These are phyloP conservation scores for Phytophthora nicotianae DNA, from an alignment of 352 stramenopile genomes.

Conservation along the genomic window DNA sequence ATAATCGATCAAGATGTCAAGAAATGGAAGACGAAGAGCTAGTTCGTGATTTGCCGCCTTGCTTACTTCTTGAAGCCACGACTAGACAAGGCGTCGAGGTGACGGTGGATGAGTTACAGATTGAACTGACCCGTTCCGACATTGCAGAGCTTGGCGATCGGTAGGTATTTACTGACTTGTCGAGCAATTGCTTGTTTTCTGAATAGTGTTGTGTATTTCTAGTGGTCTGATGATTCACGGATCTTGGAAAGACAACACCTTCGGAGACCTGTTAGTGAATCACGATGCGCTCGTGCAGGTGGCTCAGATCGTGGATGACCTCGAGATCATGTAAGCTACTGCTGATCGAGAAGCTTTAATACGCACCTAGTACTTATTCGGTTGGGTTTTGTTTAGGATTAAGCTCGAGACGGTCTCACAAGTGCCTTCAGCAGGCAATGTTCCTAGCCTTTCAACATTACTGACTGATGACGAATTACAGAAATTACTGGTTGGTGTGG, in stretches of 20 bases:
- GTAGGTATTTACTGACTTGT: conserved; percentile 26
- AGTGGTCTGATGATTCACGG: conserved; percentile 65
- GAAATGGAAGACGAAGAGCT: conserved; percentile 32
- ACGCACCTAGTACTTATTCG: neutral
- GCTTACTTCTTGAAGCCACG: conserved; percentile 66
- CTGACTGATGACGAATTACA: conserved; percentile 70
- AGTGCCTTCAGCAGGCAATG: conserved; percentile 50
- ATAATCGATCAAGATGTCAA: conserved; percentile 8
- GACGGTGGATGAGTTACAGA: conserved; percentile 61
- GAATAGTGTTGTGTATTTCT: conserved; percentile 3
- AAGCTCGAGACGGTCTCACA: conserved; percentile 71
- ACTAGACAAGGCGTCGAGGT: conserved; percentile 68
- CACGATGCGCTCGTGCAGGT: conserved; percentile 45
- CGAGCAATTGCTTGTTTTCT: neutral
- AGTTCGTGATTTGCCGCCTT: conserved; percentile 38
- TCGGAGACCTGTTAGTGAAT: conserved; percentile 40
- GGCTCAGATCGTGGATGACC: conserved; percentile 65
- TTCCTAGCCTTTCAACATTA: conserved; percentile 67
- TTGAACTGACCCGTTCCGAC: conserved; percentile 44
- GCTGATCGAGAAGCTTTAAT: neutral
- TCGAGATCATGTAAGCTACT: conserved; percentile 69
- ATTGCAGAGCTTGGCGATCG: conserved; percentile 46
- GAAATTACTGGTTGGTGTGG: conserved; percentile 58
- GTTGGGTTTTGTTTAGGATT: conserved; percentile 46
- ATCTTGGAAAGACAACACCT: conserved; percentile 41